Conservation (phyloP, 495 filamentous ascomycete species). For the Aspergillus cavernicola region DNA sequence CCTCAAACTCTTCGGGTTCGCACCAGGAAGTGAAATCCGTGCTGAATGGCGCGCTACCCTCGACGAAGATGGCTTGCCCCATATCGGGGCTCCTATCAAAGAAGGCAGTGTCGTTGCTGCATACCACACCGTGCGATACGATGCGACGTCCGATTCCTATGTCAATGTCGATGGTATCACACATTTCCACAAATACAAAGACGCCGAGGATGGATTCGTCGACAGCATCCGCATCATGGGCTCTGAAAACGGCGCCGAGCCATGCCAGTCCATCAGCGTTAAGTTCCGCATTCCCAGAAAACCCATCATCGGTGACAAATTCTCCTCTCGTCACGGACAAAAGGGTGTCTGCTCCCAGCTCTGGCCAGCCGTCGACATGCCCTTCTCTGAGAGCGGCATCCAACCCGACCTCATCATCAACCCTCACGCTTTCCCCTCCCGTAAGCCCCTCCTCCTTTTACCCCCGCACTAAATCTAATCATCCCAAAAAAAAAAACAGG, state of each 20-base stretch:
- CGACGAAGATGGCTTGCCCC: slow-evolving; percentile 82
- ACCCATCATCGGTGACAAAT: slow-evolving; percentile 80
- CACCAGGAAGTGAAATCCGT: slow-evolving; percentile 63
- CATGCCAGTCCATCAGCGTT: slow-evolving; percentile 79
- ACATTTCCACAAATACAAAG: slow-evolving; percentile 87
- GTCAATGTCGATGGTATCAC: slow-evolving; percentile 76
- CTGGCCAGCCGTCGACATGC: slow-evolving; percentile 93
- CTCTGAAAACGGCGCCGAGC: slow-evolving; percentile 73
- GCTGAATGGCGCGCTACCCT: slow-evolving; percentile 63
- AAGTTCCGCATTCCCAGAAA: slow-evolving; percentile 88
- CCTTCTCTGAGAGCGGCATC: slow-evolving; percentile 94
- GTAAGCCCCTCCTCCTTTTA: slow-evolving; percentile 37
- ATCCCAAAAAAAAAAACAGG: slow-evolving; percentile 21
- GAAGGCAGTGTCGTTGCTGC: slow-evolving; percentile 83
- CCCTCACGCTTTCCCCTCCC: slow-evolving; percentile 98
- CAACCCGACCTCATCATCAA: slow-evolving; percentile 98
- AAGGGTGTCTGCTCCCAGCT: slow-evolving; percentile 87
- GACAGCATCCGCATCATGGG: slow-evolving; percentile 92
- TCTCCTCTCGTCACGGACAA: slow-evolving; percentile 56
- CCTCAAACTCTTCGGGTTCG: slow-evolving; percentile 80
- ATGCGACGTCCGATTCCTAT: slow-evolving; percentile 55
- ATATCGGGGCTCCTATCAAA: slow-evolving; percentile 67
- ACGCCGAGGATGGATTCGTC: slow-evolving; percentile 77
- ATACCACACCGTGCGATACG: slow-evolving; percentile 79
- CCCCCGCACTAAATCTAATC: neutral